phyloP scores from a whole-genome alignment of 2,329 filamentous ascomycete species.

The Chaetomium globosum region DNA sequence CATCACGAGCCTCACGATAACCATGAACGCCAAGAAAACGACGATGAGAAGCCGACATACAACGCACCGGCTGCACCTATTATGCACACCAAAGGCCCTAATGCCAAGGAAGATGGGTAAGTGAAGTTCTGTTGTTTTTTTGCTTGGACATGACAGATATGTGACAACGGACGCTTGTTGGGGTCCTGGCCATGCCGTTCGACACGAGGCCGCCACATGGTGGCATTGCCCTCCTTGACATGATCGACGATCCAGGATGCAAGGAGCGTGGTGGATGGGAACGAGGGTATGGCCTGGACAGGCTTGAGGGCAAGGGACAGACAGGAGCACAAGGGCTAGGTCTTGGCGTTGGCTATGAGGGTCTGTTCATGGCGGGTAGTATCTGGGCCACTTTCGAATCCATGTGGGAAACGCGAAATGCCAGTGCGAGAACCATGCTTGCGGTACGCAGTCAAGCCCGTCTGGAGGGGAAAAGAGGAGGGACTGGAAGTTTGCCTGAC shows the following conservation, averaged over 20 bases:
- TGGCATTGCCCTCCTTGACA: not conserved
- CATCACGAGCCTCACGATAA: conserved; percentile 34
- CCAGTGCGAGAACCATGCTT: conserved; percentile 15
- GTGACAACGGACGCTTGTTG: conserved; percentile 1
- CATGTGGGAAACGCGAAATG: conserved; percentile 18
- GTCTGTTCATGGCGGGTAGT: conserved; percentile 15
- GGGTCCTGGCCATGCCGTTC: not conserved
- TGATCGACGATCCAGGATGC: not conserved
- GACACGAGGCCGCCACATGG: not conserved
- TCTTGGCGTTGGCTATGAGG: conserved; percentile 17
- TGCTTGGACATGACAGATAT: conserved; percentile 27
- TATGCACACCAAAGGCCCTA: conserved; percentile 54
- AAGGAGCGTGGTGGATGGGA: conserved; percentile 11
- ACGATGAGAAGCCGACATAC: conserved; percentile 34
- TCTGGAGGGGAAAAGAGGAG: conserved; percentile 30
- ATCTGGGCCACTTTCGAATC: conserved; percentile 18
- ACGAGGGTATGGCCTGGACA: not conserved
- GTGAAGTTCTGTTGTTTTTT: conserved; percentile 46
- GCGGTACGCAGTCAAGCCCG: conserved; percentile 13
- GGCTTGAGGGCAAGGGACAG: conserved; percentile 10
- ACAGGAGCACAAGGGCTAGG: not conserved
- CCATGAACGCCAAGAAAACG: conserved; percentile 22
- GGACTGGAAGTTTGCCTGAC: conserved; percentile 27
- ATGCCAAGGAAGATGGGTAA: conserved; percentile 92
- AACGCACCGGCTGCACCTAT: conserved; percentile 40